Conservation (phyloP, 1,284 basidiomycete species). For the Stereum hirsutum region DNA sequence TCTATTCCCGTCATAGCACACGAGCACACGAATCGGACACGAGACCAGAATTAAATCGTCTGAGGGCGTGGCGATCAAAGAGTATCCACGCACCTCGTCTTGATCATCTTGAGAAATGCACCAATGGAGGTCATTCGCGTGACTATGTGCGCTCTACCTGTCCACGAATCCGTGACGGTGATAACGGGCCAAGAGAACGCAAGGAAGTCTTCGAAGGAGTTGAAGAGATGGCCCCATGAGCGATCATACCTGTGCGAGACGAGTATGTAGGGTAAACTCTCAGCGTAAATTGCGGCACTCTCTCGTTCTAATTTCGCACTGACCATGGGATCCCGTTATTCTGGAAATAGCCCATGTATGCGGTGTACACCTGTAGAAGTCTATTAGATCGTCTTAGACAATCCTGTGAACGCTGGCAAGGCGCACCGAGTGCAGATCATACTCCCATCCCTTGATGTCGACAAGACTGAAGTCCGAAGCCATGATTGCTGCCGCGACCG, state of each 20-base stretch:
- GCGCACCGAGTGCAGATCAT: conserved; percentile 74
- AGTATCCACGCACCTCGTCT: conserved; percentile 48
- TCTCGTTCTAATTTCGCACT: too few relatives aligned
- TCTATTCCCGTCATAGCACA: conserved; percentile 23
- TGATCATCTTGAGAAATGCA: conserved; percentile 73
- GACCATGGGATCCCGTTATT: conserved; percentile 66
- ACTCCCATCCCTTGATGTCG: conserved; percentile 74
- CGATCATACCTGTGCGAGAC: conserved; percentile 70
- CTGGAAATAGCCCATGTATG: conserved; percentile 80
- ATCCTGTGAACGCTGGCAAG: conserved; percentile 1
- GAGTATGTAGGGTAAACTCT: too few relatives aligned
- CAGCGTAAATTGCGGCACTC: too few relatives aligned
- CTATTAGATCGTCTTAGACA: conserved; percentile 7
- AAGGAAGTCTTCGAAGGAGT: conserved; percentile 75
- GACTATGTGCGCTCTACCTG: conserved; percentile 72
- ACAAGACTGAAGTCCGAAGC: conserved; percentile 66
- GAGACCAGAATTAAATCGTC: neutral
- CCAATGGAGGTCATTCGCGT: conserved; percentile 62
- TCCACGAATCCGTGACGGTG: conserved; percentile 64
- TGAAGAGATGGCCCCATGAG: conserved; percentile 76
- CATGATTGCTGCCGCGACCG: too few relatives aligned
- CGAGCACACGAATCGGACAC: neutral
- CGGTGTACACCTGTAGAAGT: conserved; percentile 59
- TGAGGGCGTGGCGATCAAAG: neutral
- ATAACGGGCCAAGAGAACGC: conserved; percentile 83